Evolutionary conservation across 2,329 filamentous ascomycete genomes (phyloP).

Genomic region (Talaromyces sp.): DNA sequence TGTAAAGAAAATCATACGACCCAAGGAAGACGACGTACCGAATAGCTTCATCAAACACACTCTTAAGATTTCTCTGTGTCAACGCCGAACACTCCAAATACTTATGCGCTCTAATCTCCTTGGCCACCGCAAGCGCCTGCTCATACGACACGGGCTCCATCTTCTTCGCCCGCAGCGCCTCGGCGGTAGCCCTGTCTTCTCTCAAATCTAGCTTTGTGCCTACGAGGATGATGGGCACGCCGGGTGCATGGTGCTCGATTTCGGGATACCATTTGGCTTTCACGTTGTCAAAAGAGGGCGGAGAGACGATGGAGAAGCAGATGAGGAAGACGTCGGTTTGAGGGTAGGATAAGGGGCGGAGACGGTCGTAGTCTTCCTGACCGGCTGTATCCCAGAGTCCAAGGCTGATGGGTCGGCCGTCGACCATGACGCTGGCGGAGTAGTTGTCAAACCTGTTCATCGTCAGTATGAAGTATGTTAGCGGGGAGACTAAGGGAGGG

Average conservation of each 20-base stretch:
- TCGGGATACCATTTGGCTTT: constrained; percentile 99
- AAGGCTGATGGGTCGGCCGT: constrained; percentile 94
- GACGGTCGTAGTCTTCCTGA: constrained; percentile 96
- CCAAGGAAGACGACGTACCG: constrained; percentile 60
- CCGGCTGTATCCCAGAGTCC: constrained; percentile 98
- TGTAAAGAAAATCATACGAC: not conserved
- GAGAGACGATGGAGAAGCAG: constrained; percentile 97
- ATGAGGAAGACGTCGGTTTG: constrained; percentile 98
- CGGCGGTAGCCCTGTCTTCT: constrained; percentile 78
- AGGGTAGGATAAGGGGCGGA: constrained; percentile 92
- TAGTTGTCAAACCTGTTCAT: constrained; percentile 87
- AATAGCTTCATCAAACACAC: constrained; percentile 97
- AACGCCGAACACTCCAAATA: constrained; percentile 97
- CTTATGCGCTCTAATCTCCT: constrained; percentile 94
- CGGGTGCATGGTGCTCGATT: constrained; percentile 93
- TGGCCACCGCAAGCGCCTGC: constrained; percentile 80
- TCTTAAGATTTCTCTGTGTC: constrained; percentile 95
- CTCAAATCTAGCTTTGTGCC: constrained; percentile 95
- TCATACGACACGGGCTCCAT: constrained; percentile 98
- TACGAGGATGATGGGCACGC: constrained; percentile 93
- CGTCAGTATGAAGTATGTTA: not conserved
- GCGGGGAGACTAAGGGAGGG: not conserved
- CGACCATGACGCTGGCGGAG: constrained; percentile 97
- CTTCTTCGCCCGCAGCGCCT: constrained; percentile 81
- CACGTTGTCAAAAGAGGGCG: constrained; percentile 97